These are phyloP conservation scores for Arachnomyces sp. DNA, from an alignment of 2,329 filamentous ascomycete genomes.

Conservation along the genomic window DNA sequence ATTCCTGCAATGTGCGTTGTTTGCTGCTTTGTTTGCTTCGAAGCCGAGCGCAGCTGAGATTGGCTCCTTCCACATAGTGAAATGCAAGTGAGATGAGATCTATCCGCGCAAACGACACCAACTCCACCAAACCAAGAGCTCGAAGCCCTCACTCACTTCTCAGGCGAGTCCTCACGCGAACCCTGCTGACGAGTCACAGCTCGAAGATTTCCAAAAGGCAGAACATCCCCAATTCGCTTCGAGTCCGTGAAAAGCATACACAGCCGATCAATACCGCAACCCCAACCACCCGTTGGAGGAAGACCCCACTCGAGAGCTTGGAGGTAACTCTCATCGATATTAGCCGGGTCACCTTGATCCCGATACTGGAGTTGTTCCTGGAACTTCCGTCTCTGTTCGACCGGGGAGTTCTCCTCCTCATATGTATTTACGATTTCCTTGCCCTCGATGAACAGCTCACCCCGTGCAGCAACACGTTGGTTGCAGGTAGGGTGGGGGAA, in stretches of 20 bases:
- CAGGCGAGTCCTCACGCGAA: too few relatives aligned
- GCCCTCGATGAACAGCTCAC: constrained; percentile 73
- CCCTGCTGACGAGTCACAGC: constrained; percentile 24
- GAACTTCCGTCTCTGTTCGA: constrained; percentile 78
- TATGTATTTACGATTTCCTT: constrained; percentile 93
- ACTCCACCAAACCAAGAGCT: too few relatives aligned
- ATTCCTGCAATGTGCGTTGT: too few relatives aligned
- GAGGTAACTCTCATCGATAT: constrained; percentile 72
- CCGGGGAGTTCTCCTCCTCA: constrained; percentile 93
- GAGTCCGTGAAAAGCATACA: constrained; percentile 82
- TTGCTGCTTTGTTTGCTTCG: too few relatives aligned
- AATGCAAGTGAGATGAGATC: too few relatives aligned
- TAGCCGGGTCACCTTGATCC: constrained; percentile 38
- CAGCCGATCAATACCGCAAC: constrained; percentile 81
- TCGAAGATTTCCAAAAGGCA: constrained; percentile 79
- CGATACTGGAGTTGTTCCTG: constrained; percentile 46
- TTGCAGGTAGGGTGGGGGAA: constrained; percentile 59
- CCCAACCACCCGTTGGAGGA: constrained; percentile 96
- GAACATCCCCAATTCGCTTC: constrained; percentile 71
- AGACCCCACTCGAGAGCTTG: constrained; percentile 78
- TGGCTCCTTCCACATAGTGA: too few relatives aligned
- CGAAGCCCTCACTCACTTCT: too few relatives aligned
- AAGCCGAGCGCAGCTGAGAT: too few relatives aligned
- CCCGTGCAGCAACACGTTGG: constrained; percentile 70
- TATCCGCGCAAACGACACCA: too few relatives aligned